A percentile compares a stretch with the other conserved stretches of the same genome.
phyloP scores from a whole-genome alignment of 192 early-diverging fungal genomes.

The Thamnidium elegans region DNA sequence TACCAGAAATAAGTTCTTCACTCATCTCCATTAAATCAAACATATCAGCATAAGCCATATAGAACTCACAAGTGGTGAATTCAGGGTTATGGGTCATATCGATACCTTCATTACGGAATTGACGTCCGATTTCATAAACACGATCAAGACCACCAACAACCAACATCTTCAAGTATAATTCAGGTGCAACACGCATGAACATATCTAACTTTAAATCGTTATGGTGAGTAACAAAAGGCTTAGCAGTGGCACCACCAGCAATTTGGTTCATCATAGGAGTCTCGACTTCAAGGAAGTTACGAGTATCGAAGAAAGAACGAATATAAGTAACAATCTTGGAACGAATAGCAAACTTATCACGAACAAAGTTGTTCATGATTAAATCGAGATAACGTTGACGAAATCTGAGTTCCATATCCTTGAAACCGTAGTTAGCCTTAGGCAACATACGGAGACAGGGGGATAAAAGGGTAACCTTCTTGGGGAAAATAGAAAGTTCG shows the following conservation, averaged over 20 bases:
- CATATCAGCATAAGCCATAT: slow-evolving; percentile 99
- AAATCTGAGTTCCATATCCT: slow-evolving; percentile 96
- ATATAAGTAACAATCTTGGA: slow-evolving; percentile 96
- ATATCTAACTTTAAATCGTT: slow-evolving; percentile 98
- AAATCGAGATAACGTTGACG: slow-evolving; percentile 97
- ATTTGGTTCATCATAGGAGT: slow-evolving; percentile 99
- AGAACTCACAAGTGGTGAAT: slow-evolving; percentile 99
- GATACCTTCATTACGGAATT: slow-evolving; percentile 99
- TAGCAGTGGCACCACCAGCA: slow-evolving; percentile 97
- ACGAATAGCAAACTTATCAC: slow-evolving; percentile 91
- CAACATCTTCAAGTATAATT: slow-evolving; percentile 97
- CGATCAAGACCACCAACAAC: slow-evolving; percentile 97
- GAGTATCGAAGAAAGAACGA: slow-evolving; percentile 90
- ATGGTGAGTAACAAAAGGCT: slow-evolving; percentile 99
- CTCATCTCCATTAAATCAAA: slow-evolving; percentile 96
- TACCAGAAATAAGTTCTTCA: slow-evolving; percentile 78
- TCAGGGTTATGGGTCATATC: slow-evolving; percentile 99
- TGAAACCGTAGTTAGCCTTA: slow-evolving; percentile 92
- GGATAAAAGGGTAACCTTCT: slow-evolving; percentile 80
- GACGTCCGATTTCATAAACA: slow-evolving; percentile 98
- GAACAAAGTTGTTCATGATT: slow-evolving; percentile 96
- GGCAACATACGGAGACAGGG: slow-evolving; percentile 97
- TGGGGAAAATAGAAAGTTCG: slow-evolving; percentile 94
- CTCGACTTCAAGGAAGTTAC: slow-evolving; percentile 97
- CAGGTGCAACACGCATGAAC: slow-evolving; percentile 98